Percentiles rank a stretch among this genome's conserved stretches.
Evolutionary conservation across 2,329 filamentous ascomycete species (phyloP).

Genomic region (Penicillium italicum): DNA sequence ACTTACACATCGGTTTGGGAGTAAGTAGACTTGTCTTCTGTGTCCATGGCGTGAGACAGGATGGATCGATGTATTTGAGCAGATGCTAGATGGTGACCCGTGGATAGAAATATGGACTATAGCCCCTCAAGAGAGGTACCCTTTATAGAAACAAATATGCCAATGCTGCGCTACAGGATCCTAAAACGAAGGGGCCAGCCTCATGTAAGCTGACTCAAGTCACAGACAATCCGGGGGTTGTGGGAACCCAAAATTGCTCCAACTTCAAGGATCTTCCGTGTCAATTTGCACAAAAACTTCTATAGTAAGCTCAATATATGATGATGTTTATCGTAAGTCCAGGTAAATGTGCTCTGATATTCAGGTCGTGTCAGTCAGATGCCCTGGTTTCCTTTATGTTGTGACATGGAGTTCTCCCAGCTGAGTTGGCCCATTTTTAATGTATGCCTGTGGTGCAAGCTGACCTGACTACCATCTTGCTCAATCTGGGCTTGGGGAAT

Average conservation of each 20-base stretch:
- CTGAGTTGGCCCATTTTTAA: not conserved
- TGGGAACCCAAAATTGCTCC: not conserved
- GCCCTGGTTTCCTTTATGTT: not conserved
- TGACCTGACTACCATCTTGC: not conserved
- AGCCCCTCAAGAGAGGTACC: too few species aligned
- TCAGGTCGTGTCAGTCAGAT: not conserved
- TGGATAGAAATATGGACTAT: not conserved
- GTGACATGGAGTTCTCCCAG: not conserved
- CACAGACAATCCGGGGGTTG: not conserved
- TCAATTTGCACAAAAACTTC: not conserved
- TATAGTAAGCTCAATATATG: not conserved
- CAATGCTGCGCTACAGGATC: not conserved
- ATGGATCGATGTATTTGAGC: not conserved
- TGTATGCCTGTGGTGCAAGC: not conserved
- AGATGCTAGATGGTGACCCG: not conserved
- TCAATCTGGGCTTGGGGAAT: not conserved
- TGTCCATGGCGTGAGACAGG: not conserved
- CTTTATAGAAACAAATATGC: not conserved
- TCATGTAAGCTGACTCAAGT: not conserved
- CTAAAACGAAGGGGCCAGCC: not conserved
- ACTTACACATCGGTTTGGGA: slow-evolving; percentile 7
- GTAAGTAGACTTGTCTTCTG: not conserved
- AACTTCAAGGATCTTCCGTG: not conserved
- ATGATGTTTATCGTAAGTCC: not conserved
- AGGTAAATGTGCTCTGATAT: not conserved